Evolutionary conservation across 441 rosid genomes (phyloP).

Genomic region (Rhodomyrtus psidioides): DNA sequence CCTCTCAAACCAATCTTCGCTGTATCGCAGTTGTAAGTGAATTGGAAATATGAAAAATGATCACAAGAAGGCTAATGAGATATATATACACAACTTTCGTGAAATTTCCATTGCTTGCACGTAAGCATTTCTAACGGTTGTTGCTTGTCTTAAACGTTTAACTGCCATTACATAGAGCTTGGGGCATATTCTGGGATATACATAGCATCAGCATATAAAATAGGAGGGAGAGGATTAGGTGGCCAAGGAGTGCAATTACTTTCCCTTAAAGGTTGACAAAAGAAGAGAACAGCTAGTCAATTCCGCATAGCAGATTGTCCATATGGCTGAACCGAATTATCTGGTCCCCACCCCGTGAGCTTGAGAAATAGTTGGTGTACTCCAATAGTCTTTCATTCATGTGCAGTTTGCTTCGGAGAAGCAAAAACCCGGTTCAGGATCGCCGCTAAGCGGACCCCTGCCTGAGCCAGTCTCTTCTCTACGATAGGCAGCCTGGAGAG

Average conservation of each 20-base stretch:
- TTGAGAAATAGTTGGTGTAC: neutral
- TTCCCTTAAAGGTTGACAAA: conserved; percentile 8
- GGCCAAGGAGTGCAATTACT: neutral
- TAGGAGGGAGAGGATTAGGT: neutral
- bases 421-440: conserved; percentile 64
- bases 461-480: conserved; percentile 82
- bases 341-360: neutral
- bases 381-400: conserved; percentile 1
- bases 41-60: neutral
- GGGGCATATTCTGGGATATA: conserved; percentile 30
- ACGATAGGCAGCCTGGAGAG: conserved; percentile 70
- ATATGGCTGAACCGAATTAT: neutral
- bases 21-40: neutral
- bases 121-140: conserved; percentile 8
- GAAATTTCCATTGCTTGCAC: conserved; percentile 6
- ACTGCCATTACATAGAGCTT: conserved; percentile 12
- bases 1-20: neutral
- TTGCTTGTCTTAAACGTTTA: conserved; percentile 16
- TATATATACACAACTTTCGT: neutral
- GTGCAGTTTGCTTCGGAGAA: conserved; percentile 28
- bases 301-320: neutral
- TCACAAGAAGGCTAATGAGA: neutral
- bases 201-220: neutral
- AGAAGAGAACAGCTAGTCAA: neutral
- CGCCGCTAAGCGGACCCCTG: conserved; percentile 68